Conservation (phyloP, 257 asterid genomes). For the Leptodermis oblonga region DNA sequence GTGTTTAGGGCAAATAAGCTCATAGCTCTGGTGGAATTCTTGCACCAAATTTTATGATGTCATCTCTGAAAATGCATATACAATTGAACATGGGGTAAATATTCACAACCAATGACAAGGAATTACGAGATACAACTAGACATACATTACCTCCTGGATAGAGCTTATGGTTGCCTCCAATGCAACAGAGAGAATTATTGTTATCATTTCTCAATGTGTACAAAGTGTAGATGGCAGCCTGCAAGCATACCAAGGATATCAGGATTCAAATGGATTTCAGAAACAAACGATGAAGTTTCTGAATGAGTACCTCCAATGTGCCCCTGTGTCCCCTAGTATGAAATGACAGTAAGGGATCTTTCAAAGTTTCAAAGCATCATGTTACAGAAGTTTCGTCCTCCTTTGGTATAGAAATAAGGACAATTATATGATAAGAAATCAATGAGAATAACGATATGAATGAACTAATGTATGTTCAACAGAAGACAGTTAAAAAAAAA, state of each 20-base stretch:
- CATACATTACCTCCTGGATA: conserved; percentile 52
- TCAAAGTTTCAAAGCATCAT: too few relatives aligned
- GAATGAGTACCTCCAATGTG: conserved; percentile 60
- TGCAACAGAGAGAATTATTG: conserved; percentile 44
- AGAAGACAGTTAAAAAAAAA: too few relatives aligned
- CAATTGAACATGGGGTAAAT: too few relatives aligned
- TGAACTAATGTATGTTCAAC: too few relatives aligned
- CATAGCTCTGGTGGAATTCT: conserved; percentile 65
- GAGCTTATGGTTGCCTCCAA: conserved; percentile 60
- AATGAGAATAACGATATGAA: too few relatives aligned
- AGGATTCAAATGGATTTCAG: conserved; percentile 14
- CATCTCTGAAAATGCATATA: conserved; percentile 47
- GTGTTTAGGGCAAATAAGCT: conserved; percentile 67
- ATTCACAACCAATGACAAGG: conserved; percentile 13
- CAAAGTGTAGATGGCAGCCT: conserved; percentile 61
- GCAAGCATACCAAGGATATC: conserved; percentile 31
- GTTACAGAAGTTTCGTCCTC: too few relatives aligned
- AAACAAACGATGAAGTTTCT: conserved; percentile 9
- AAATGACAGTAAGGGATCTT: too few relatives aligned
- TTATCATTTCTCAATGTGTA: conserved; percentile 69
- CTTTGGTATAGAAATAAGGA: too few relatives aligned
- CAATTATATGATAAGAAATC: too few relatives aligned
- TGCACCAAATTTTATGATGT: conserved; percentile 43
- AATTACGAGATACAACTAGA: background rate
- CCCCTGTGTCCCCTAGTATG: conserved; percentile 78